Percentiles rank a stretch among this genome's conserved stretches.
These are phyloP conservation scores for Apiotrichum gracile DNA, from an alignment of 1,284 basidiomycete species.

Conservation along the genomic window DNA sequence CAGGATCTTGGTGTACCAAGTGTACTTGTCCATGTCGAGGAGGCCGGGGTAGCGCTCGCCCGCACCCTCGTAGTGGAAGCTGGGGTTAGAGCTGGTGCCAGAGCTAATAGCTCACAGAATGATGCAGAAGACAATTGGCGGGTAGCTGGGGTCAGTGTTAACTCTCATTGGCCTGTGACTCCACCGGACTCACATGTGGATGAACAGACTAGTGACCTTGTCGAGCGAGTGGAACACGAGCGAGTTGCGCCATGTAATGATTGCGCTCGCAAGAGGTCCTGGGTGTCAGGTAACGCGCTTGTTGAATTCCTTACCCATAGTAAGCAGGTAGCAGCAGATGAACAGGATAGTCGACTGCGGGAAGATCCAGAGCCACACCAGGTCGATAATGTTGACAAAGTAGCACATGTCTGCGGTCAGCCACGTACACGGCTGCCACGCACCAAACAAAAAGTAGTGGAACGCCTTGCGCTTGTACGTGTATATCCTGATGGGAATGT, in stretches of 20 bases:
- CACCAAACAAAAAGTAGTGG: conserved; percentile 90
- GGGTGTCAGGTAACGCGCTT: conserved; percentile 1
- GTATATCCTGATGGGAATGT: conserved; percentile 73
- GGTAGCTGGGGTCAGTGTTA: conserved; percentile 46
- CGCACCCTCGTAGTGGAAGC: conserved; percentile 16
- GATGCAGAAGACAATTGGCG: conserved; percentile 77
- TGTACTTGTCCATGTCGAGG: conserved; percentile 46
- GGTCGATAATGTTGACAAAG: conserved; percentile 77
- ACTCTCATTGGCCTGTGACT: background rate
- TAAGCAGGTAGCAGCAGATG: conserved; percentile 78
- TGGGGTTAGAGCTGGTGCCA: conserved; percentile 1
- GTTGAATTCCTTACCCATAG: conserved; percentile 55
- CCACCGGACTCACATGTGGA: conserved; percentile 61
- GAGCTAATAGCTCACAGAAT: conserved; percentile 59
- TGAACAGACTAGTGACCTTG: conserved; percentile 84
- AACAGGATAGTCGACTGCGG: conserved; percentile 68
- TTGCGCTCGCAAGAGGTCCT: conserved; percentile 79
- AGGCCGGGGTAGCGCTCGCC: conserved; percentile 76
- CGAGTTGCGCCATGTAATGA: conserved; percentile 91
- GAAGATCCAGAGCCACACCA: conserved; percentile 78
- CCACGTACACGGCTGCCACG: conserved; percentile 3
- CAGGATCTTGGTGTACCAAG: conserved; percentile 45
- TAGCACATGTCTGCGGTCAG: conserved; percentile 59
- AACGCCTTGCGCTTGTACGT: conserved; percentile 76
- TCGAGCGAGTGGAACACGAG: conserved; percentile 93